Evolutionary conservation across 73 alveolate species (phyloP).

Genomic region (Paramecium biaurelia): DNA sequence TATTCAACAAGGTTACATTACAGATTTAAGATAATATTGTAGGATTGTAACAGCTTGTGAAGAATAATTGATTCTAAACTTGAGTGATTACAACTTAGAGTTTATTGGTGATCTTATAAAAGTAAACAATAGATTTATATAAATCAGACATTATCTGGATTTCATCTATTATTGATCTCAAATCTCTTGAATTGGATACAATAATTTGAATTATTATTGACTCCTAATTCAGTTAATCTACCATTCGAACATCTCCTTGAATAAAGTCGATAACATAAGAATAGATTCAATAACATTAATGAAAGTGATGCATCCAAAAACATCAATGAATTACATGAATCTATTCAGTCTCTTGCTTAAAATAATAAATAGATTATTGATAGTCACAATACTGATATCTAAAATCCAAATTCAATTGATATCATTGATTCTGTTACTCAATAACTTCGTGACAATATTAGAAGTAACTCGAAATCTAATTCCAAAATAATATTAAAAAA

Average conservation of each 20-base stretch:
- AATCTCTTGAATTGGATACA: slow-evolving; percentile 2
- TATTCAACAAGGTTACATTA: not conserved
- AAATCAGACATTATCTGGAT: not conserved
- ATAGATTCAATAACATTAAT: not conserved
- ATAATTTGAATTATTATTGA: not conserved
- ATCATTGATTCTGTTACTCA: not conserved
- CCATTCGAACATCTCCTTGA: slow-evolving; percentile 27
- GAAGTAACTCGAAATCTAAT: not conserved
- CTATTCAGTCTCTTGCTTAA: not conserved
- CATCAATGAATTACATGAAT: slow-evolving; percentile 1
- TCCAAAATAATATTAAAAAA: not conserved
- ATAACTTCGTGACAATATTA: not conserved
- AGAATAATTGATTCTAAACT: not conserved
- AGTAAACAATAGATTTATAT: not conserved
- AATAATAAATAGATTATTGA: not conserved
- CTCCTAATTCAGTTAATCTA: not conserved
- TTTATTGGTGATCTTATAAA: slow-evolving; percentile 16
- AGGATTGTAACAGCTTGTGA: slow-evolving; percentile 22
- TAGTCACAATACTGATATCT: not conserved
- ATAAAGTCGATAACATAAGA: not conserved
- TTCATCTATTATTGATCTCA: not conserved
- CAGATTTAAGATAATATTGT: slow-evolving; percentile 39
- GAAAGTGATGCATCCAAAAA: slow-evolving; percentile 4
- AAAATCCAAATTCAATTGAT: not conserved
- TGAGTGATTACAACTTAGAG: not conserved